Evolutionary conservation across 805 yeast species (phyloP).

Genomic region (Wickerhamiella cacticola): DNA sequence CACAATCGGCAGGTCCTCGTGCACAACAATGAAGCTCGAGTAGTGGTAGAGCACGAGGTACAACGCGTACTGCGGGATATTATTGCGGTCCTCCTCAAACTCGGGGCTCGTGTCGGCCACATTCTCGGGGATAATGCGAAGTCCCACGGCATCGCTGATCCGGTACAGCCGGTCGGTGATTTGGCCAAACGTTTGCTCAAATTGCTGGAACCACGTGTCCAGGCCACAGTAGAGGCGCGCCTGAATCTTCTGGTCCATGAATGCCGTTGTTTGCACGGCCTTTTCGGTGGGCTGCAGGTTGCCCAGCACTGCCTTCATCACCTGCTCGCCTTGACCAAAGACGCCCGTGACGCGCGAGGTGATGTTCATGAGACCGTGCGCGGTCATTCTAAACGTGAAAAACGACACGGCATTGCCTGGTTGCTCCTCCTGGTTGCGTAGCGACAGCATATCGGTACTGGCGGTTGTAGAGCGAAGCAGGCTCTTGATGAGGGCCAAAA

Average conservation of each 20-base stretch:
- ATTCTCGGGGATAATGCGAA: constrained; percentile 19
- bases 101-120: constrained; percentile 14
- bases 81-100: constrained; percentile 7
- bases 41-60: constrained; percentile 24
- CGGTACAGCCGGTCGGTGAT: constrained; percentile 22
- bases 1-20: constrained; percentile 26
- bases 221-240: constrained; percentile 26
- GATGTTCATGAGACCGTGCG: constrained; percentile 25
- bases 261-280: constrained; percentile 13
- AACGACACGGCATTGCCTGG: constrained; percentile 13
- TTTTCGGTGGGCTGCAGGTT: constrained; percentile 1
- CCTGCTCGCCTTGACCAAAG: constrained; percentile 17
- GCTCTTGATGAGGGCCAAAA: constrained; percentile 25
- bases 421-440: background rate
- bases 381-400: constrained; percentile 20
- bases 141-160: constrained; percentile 16
- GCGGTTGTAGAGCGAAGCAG: constrained; percentile 21
- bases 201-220: constrained; percentile 26
- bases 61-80: constrained; percentile 24
- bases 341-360: constrained; percentile 21
- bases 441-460: background rate
- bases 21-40: constrained; percentile 24
- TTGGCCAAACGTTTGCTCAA: constrained; percentile 23
- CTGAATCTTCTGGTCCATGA: constrained; percentile 22
- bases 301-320: constrained; percentile 17